These are phyloP conservation scores for Avena insularis DNA, from an alignment of 176 grass and related monocot species.

Conservation along the genomic window DNA sequence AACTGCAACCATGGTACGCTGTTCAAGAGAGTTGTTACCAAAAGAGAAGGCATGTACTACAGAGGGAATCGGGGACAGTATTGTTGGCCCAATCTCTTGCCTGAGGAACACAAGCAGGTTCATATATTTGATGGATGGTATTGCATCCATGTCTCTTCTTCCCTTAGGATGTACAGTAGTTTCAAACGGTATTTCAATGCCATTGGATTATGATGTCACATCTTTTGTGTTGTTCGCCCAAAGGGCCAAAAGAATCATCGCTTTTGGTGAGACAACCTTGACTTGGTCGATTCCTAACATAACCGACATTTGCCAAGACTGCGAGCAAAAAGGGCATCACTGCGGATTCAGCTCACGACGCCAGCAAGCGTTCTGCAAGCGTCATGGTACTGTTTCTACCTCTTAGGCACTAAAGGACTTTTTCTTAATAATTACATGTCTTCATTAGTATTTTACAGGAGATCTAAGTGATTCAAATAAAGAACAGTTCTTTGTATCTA, in stretches of 20 bases:
- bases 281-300: conserved; percentile 30
- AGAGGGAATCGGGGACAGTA: rapidly evolving
- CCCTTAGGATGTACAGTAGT: conserved; percentile 36
- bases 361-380: conserved; percentile 43
- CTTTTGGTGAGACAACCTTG: conserved; percentile 32
- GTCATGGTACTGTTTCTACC: conserved; percentile 35
- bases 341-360: conserved; percentile 42
- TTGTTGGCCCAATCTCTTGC: conserved; percentile 50
- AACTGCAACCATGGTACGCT: conserved; percentile 20
- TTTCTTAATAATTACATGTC: not conserved
- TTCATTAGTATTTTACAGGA: not conserved
- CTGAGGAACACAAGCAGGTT: conserved; percentile 33
- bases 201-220: not conserved
- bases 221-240: rapidly evolving
- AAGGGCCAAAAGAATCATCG: not conserved
- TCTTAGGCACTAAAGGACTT: not conserved
- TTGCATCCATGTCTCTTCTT: conserved; percentile 1
- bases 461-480: not conserved
- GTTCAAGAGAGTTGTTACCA: conserved; percentile 33
- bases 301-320: conserved; percentile 13
- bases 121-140: conserved; percentile 27
- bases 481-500: not conserved
- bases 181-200: not conserved
- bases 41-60: rapidly evolving
- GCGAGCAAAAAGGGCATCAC: not conserved